These are phyloP conservation scores for Fusarium sp. DNA, from an alignment of 2,329 filamentous ascomycete species.

Conservation along the genomic window DNA sequence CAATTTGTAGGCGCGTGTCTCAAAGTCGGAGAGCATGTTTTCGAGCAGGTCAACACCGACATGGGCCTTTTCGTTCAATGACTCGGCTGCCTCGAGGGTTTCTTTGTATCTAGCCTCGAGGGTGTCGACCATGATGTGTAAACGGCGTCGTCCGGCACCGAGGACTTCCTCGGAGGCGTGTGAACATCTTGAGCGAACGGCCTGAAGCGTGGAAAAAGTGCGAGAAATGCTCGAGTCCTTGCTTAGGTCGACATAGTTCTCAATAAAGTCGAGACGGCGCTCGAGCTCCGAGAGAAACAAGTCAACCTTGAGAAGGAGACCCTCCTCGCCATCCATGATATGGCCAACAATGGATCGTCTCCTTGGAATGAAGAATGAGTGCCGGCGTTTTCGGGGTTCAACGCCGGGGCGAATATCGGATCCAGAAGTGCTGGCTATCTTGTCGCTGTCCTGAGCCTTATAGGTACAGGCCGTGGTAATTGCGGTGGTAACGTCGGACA, in stretches of 20 bases:
- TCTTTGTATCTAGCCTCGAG: constrained; percentile 91
- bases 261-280: constrained; percentile 87
- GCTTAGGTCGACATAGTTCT: constrained; percentile 87
- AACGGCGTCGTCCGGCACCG: constrained; percentile 85
- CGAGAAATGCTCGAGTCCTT: constrained; percentile 88
- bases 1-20: constrained; percentile 84
- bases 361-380: constrained; percentile 71
- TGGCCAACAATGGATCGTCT: constrained; percentile 72
- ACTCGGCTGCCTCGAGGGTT: constrained; percentile 85
- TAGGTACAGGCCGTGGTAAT: constrained; percentile 58
- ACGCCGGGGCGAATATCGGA: constrained; percentile 54
- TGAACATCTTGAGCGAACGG: constrained; percentile 89
- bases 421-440: constrained; percentile 59
- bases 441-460: constrained; percentile 55
- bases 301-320: constrained; percentile 77
- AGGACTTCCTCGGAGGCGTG: constrained; percentile 92
- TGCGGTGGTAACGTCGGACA: constrained; percentile 58
- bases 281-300: constrained; percentile 89
- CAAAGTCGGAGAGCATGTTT: constrained; percentile 86
- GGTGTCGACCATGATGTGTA: constrained; percentile 93
- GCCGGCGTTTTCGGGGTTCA: constrained; percentile 61
- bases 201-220: constrained; percentile 87
- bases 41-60: constrained; percentile 91
- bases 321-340: constrained; percentile 75
- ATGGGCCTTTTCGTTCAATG: constrained; percentile 91